These are phyloP conservation scores for Drosera spatulata DNA, from an alignment of 179 eudicot species.

Conservation along the genomic window DNA sequence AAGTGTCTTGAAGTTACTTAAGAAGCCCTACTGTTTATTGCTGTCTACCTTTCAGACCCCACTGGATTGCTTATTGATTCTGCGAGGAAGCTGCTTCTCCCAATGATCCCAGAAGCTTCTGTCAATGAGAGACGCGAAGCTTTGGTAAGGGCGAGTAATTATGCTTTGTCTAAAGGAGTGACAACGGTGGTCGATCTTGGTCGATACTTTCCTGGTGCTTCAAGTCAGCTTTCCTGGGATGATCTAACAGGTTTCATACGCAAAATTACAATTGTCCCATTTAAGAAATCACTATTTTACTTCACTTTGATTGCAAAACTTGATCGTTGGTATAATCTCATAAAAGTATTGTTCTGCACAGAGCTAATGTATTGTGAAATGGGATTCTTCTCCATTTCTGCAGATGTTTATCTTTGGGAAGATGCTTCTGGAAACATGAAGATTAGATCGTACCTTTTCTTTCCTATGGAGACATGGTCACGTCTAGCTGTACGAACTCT, in stretches of 20 bases:
- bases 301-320: too few species aligned
- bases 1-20: not conserved
- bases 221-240: conserved; percentile 68
- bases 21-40: not conserved
- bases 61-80: conserved; percentile 90
- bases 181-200: conserved; percentile 94
- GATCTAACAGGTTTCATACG: conserved; percentile 71
- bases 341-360: too few species aligned
- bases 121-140: conserved; percentile 76
- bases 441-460: conserved; percentile 78
- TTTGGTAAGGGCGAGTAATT: conserved; percentile 53
- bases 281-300: too few species aligned
- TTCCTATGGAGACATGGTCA: conserved; percentile 83
- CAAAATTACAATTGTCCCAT: too few species aligned
- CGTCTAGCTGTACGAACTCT: conserved; percentile 42
- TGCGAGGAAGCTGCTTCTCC: conserved; percentile 57
- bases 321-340: too few species aligned
- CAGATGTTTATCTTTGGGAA: conserved; percentile 91
- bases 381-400: conserved; percentile 4
- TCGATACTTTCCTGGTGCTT: conserved; percentile 76
- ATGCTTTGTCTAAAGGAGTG: conserved; percentile 81
- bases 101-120: conserved; percentile 58
- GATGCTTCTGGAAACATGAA: conserved; percentile 60
- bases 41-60: conserved; percentile 46
- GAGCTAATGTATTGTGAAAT: not conserved